Percentiles rank a stretch among this genome's conserved stretches.
Conservation (phyloP, 495 filamentous ascomycete species). For the Acidomyces sp. region DNA sequence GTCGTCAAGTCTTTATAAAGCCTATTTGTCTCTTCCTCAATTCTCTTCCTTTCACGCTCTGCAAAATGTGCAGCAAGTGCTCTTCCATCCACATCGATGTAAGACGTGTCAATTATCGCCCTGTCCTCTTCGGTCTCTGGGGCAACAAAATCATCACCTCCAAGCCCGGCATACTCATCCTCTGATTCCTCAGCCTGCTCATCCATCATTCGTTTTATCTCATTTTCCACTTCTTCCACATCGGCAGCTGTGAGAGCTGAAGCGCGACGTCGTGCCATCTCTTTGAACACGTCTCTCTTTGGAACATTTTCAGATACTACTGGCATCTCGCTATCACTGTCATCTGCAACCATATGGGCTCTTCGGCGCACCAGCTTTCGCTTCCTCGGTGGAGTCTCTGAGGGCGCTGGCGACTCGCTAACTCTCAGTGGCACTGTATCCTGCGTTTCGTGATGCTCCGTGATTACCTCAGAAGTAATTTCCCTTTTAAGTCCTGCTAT, state of each 20-base stretch:
- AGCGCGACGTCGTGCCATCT: constrained; percentile 14
- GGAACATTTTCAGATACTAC: not conserved
- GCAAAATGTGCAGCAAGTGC: constrained; percentile 76
- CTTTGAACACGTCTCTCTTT: constrained; percentile 16
- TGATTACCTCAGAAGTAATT: not conserved
- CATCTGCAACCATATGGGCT: constrained; percentile 20
- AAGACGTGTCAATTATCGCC: constrained; percentile 78
- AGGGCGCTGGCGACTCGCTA: constrained; percentile 15
- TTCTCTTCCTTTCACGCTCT: constrained; percentile 44
- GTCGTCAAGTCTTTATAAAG: constrained; percentile 84
- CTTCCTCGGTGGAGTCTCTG: not conserved
- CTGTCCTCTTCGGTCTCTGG: constrained; percentile 59
- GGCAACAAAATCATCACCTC: constrained; percentile 75
- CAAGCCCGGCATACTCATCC: constrained; percentile 92
- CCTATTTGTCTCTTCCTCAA: constrained; percentile 79
- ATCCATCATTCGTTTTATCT: constrained; percentile 74
- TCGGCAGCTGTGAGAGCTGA: constrained; percentile 15
- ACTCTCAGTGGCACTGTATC: constrained; percentile 15
- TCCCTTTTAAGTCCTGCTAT: not conserved
- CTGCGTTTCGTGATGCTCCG: constrained; percentile 18
- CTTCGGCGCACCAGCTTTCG: constrained; percentile 42
- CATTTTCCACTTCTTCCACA: constrained; percentile 50
- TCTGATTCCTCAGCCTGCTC: constrained; percentile 96
- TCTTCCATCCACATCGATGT: constrained; percentile 60
- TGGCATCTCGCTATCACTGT: constrained; percentile 27